phyloP scores from a whole-genome alignment of 352 stramenopile genomes.

The Globisporangium viniferum region DNA sequence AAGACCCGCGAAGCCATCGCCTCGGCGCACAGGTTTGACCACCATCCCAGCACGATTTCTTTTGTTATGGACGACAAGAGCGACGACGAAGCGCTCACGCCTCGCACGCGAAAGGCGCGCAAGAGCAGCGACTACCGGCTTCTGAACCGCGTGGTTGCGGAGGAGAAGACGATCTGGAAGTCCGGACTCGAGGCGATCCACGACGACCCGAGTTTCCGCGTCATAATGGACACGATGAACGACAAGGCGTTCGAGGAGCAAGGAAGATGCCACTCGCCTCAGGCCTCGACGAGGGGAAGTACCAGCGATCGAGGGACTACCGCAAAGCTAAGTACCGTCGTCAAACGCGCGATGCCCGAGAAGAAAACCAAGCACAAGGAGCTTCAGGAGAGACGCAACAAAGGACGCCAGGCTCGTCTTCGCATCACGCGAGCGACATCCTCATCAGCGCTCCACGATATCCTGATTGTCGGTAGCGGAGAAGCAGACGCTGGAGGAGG shows the following conservation, averaged over 20 bases:
- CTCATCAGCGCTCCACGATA: constrained; percentile 5
- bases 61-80: not conserved
- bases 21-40: constrained; percentile 16
- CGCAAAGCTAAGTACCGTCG: not conserved
- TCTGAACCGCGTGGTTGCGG: constrained; percentile 50
- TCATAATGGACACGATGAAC: constrained; percentile 1
- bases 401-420: constrained; percentile 49
- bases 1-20: constrained; percentile 46
- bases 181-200: constrained; percentile 46
- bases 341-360: constrained; percentile 34
- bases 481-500: not conserved
- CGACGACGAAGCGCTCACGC: constrained; percentile 18
- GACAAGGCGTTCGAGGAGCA: not conserved
- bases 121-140: constrained; percentile 58
- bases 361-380: constrained; percentile 65
- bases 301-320: not conserved
- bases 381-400: constrained; percentile 55
- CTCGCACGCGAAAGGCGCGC: constrained; percentile 24
- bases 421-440: constrained; percentile 17
- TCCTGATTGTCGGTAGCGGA: not conserved
- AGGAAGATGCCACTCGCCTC: not conserved
- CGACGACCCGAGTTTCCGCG: constrained; percentile 31
- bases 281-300: not conserved
- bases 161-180: constrained; percentile 51
- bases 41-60: not conserved